Evolutionary conservation across 1,139 yeast species (phyloP), one percentile per base, ranked within the genome.

Genomic region (Trichomonascaceae sp.): DNA sequence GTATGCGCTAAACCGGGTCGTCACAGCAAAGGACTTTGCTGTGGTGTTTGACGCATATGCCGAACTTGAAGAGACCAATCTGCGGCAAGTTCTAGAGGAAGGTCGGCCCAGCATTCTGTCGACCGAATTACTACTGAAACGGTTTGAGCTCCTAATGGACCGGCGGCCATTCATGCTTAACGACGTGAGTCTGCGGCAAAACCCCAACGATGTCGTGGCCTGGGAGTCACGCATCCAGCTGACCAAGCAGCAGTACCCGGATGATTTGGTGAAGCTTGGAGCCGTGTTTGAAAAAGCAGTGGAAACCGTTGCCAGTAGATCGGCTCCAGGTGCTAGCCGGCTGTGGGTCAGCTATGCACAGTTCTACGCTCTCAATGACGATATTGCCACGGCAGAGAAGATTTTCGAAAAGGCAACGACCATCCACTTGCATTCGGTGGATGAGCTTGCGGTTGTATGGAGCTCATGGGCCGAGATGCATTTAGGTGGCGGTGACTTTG

Each of bases 301-400:
- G 15, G 62, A 70, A n/a, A 59, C 69, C 1, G 71, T 85, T 11
- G 71, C 77, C 42, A 89, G 93, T 0, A 57, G 67, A 16, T 67
- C 65, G 37, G 74, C 76, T 0, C 43, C 47, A 4, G 60, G 60
- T 4, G 50, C 52, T 32, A 41, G 47, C 27, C 59, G 66, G 26
- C 50, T 85, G 8, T 87, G 96, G 95, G 60, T 70, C 8, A 58
- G 64, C 9, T 85, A 81, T 53, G 80, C 93, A 1, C 56, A 59
- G 16, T 56, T 79, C 2, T 85, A 82, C 53, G 73, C 76, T 33
- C 55, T 60, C 1, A 60, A 65, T 32, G 52, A 66, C 23, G 67
- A 64, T 25, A 4, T 47, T n/a, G 30, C 36, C 8, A 71, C 84
- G 0, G 84, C 92, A 0, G 59, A 79, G 41, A 60, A 69, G 11